Conservation (phyloP, 805 yeast species). For the Lachancea dasiensis region DNA sequence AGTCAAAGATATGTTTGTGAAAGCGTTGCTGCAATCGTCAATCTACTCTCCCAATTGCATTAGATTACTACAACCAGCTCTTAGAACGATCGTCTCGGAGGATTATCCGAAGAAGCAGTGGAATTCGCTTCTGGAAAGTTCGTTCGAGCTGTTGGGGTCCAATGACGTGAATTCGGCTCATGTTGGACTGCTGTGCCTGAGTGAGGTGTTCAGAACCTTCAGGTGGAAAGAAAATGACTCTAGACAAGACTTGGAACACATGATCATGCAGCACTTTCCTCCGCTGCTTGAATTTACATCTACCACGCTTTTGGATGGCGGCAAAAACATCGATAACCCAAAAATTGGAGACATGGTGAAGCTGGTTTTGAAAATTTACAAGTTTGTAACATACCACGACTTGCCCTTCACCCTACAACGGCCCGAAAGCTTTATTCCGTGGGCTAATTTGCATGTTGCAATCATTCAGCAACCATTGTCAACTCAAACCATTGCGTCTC, state of each 20-base stretch:
- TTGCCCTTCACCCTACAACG: slow-evolving; percentile 61
- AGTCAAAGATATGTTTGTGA: slow-evolving; percentile 62
- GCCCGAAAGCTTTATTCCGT: slow-evolving; percentile 45
- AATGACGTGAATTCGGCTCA: slow-evolving; percentile 41
- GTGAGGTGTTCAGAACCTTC: slow-evolving; percentile 63
- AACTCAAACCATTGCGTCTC: slow-evolving; percentile 33
- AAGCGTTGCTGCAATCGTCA: slow-evolving; percentile 49
- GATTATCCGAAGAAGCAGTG: slow-evolving; percentile 47
- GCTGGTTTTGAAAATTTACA: slow-evolving; percentile 66
- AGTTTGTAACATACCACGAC: slow-evolving; percentile 67
- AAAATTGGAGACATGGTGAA: slow-evolving; percentile 69
- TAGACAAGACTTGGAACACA: slow-evolving; percentile 46
- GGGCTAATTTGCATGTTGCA: slow-evolving; percentile 74
- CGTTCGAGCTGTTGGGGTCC: slow-evolving; percentile 40
- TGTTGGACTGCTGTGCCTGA: slow-evolving; percentile 64
- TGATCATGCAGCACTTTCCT: slow-evolving; percentile 58
- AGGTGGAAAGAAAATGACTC: slow-evolving; percentile 62
- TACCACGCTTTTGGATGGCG: slow-evolving; percentile 36
- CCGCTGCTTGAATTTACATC: slow-evolving; percentile 61
- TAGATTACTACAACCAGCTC: slow-evolving; percentile 45
- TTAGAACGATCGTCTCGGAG: slow-evolving; percentile 44
- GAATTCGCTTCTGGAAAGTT: slow-evolving; percentile 46
- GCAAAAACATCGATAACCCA: slow-evolving; percentile 26
- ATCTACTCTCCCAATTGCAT: slow-evolving; percentile 34
- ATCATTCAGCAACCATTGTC: slow-evolving; percentile 53